Percentiles rank a stretch among this genome's conserved stretches.
phyloP scores from a whole-genome alignment of 805 yeast genomes.

The Lipomyces oligophaga region DNA sequence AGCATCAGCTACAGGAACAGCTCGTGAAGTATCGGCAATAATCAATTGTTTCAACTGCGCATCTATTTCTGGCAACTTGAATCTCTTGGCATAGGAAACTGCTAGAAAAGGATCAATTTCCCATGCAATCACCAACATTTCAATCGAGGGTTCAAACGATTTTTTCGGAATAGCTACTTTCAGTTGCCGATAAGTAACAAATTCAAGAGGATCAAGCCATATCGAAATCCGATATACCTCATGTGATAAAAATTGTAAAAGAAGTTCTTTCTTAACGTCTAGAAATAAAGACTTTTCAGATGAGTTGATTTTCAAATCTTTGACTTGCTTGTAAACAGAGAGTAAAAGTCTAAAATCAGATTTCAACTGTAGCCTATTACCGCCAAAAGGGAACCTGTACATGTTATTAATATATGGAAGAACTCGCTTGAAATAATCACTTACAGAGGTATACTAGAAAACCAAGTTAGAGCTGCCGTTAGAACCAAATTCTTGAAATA shows the following conservation, averaged over 20 bases:
- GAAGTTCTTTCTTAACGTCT: constrained; percentile 51
- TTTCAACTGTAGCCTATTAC: constrained; percentile 65
- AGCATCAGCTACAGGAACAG: constrained; percentile 55
- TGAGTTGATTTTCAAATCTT: constrained; percentile 19
- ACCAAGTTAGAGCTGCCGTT: constrained; percentile 77
- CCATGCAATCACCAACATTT: constrained; percentile 48
- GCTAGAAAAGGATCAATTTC: constrained; percentile 68
- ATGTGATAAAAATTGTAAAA: constrained; percentile 63
- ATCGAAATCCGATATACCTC: constrained; percentile 69
- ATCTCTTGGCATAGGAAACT: constrained; percentile 60
- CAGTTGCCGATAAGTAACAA: constrained; percentile 32
- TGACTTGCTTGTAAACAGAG: constrained; percentile 45
- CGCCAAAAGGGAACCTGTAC: constrained; percentile 70
- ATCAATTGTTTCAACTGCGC: constrained; percentile 47
- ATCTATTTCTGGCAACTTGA: constrained; percentile 42
- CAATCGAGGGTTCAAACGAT: constrained; percentile 20
- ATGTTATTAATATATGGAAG: neutral
- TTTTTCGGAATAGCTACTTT: constrained; percentile 21
- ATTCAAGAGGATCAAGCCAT: constrained; percentile 68
- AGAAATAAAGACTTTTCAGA: constrained; percentile 30
- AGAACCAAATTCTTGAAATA: constrained; percentile 52
- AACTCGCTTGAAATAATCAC: neutral
- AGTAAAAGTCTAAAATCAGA: constrained; percentile 61
- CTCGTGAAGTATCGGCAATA: constrained; percentile 53
- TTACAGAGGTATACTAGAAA: constrained; percentile 48